Evolutionary conservation across 768 basidiomycete species (phyloP), one percentile per base, ranked within the genome.

Genomic region (Terana coerulea): DNA sequence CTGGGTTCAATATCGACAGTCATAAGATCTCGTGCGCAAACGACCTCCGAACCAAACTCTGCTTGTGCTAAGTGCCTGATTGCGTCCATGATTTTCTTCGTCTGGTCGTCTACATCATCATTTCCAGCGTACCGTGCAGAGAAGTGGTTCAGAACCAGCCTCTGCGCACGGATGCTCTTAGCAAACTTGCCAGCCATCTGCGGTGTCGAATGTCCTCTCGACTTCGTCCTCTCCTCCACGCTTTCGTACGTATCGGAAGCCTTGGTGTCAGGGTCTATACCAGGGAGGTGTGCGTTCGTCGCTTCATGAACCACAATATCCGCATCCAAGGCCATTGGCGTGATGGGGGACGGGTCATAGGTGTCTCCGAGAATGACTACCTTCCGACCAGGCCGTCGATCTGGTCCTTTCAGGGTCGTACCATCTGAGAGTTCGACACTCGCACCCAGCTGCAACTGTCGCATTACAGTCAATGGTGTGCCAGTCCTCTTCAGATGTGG

Each of bases 101-200:
- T 72, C 25, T 72, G 72, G 30, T 71, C 72, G 37, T 76, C 69
- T 0, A 70, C 63, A 54, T 82, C 72, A 42, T 83, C 79, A 57
- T 86, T 75, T 5, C 87, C 87, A 0, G 84, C 73, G 63, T 91
- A 95, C 57, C 87, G 78, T 24, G 88, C 70, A 45, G 90, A 91
- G 63, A 95, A 90, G 65, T 95, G 92, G 61, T 93, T 95, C 42
- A 97, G 69, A 34, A 88, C 69, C 17, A 95, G 73, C 49, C 68
- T 75, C 52, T 69, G 71, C 22, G 91, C 88, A 5, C 74, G 62
- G 34, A 90, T 79, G 8, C 67, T 69, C 63, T 75, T 81, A 4
- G 88, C 93, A 62, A 95, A 95, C 11, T 72, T 72, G 10, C 84
- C 93, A 7, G 91, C 94, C 83, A 93, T 88, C 61, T 91, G 88